phyloP scores from a whole-genome alignment of 495 filamentous ascomycete species.

The Xylaria palmicola region DNA sequence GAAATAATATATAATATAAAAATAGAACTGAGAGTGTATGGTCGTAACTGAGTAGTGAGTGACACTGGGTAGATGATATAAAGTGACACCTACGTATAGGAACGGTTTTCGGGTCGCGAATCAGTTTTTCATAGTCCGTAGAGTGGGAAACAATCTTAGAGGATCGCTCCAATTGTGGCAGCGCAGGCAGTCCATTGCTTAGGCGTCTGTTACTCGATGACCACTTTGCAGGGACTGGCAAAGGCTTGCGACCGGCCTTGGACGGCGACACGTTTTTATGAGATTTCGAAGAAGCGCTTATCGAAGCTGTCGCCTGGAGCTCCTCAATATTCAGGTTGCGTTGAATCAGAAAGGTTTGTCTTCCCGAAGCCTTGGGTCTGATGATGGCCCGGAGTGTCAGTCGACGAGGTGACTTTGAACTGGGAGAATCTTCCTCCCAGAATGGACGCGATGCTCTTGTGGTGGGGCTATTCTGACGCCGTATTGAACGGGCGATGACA shows the following conservation, averaged over 20 bases:
- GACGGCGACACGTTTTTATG: background rate
- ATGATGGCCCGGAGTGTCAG: constrained; percentile 50
- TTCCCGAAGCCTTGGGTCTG: constrained; percentile 37
- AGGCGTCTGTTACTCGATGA: constrained; percentile 21
- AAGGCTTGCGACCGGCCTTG: constrained; percentile 4
- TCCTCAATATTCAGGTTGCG: constrained; percentile 46
- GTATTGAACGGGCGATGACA: constrained; percentile 39
- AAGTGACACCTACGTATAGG: constrained; percentile 47
- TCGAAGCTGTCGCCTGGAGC: constrained; percentile 34
- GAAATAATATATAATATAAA: background rate
- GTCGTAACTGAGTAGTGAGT: background rate
- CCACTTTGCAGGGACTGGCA: constrained; percentile 14
- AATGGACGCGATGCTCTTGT: constrained; percentile 11
- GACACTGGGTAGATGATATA: constrained; percentile 17
- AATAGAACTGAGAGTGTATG: background rate
- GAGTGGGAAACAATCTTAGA: constrained; percentile 7
- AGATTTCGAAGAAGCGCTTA: background rate
- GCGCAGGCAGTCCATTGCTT: background rate
- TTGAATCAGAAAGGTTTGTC: constrained; percentile 47
- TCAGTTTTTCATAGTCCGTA: constrained; percentile 19
- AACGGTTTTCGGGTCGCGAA: constrained; percentile 36
- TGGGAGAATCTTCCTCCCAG: constrained; percentile 3
- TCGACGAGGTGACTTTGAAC: constrained; percentile 5
- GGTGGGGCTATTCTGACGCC: constrained; percentile 23
- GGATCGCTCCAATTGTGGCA: constrained; percentile 2